These are phyloP conservation scores for Vachellia collinsii DNA, from an alignment of 306 rosid genomes.

Conservation along the genomic window DNA sequence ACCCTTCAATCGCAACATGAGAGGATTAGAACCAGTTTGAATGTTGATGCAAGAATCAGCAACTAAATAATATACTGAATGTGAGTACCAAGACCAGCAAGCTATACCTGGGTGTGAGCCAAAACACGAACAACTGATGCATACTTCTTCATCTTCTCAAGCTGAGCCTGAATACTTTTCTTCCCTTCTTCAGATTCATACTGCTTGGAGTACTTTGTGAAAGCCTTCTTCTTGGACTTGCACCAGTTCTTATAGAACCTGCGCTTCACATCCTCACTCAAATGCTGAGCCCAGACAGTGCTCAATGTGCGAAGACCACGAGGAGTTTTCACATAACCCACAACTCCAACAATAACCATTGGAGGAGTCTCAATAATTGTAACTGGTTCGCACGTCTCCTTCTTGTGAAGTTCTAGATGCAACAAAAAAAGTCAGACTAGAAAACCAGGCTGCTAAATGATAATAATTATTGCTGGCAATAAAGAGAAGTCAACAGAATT, in stretches of 20 bases:
- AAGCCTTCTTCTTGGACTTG: constrained; percentile 95
- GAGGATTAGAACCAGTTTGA: background rate
- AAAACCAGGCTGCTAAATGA: background rate
- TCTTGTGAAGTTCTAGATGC: constrained; percentile 80
- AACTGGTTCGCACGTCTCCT: constrained; percentile 88
- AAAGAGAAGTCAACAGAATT: background rate
- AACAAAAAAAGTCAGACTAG: background rate
- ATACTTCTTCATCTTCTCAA: constrained; percentile 78
- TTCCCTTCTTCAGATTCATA: constrained; percentile 80
- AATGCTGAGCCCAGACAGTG: constrained; percentile 90
- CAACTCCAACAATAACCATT: constrained; percentile 83
- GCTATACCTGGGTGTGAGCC: constrained; percentile 85
- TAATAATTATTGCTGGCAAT: background rate
- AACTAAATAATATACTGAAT: background rate
- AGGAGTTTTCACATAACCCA: constrained; percentile 83
- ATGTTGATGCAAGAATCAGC: background rate
- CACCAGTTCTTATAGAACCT: constrained; percentile 88
- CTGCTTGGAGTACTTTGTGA: constrained; percentile 69
- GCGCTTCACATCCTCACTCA: constrained; percentile 78
- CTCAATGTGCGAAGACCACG: constrained; percentile 83
- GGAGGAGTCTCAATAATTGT: constrained; percentile 88
- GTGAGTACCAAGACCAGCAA: background rate
- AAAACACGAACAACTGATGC: constrained; percentile 73
- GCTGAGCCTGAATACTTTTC: constrained; percentile 62
- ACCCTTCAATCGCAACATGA: background rate